Conservation (phyloP, 441 rosid genomes). For the Populus hybrid region DNA sequence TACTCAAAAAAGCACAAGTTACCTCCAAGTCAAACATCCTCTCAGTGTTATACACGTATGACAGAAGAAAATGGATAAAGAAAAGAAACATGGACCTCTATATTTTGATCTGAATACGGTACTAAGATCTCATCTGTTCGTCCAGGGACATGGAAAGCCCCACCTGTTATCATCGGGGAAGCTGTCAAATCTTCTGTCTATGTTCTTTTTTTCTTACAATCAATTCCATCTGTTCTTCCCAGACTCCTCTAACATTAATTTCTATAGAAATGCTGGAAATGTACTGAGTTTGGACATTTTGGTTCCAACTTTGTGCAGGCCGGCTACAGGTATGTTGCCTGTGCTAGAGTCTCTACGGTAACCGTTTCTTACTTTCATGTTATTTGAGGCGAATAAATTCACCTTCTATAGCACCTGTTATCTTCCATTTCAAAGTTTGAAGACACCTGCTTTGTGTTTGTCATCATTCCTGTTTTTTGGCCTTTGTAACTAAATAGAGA, state of each 20-base stretch:
- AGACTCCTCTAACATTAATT: background rate
- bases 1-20: too few relatives aligned
- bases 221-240: background rate
- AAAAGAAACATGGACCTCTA: constrained; percentile 17
- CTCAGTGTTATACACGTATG: too few relatives aligned
- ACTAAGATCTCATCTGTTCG: constrained; percentile 53
- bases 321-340: constrained; percentile 46
- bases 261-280: background rate
- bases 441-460: background rate
- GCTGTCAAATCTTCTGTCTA: constrained; percentile 41
- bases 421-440: background rate
- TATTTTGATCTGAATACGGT: constrained; percentile 47
- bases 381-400: too few relatives aligned
- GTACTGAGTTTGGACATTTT: background rate
- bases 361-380: background rate
- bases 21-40: too few relatives aligned
- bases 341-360: constrained; percentile 39
- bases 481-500: background rate
- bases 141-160: constrained; percentile 55
- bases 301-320: constrained; percentile 30
- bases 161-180: constrained; percentile 40
- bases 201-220: constrained; percentile 23
- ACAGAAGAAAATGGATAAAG: constrained; percentile 23
- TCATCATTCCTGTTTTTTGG: background rate
- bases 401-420: too few relatives aligned